Evolutionary conservation across 2,329 filamentous ascomycete genomes (phyloP), one percentile per base, ranked within the genome.

Genomic region (Gnomoniopsis smithogilvyi): DNA sequence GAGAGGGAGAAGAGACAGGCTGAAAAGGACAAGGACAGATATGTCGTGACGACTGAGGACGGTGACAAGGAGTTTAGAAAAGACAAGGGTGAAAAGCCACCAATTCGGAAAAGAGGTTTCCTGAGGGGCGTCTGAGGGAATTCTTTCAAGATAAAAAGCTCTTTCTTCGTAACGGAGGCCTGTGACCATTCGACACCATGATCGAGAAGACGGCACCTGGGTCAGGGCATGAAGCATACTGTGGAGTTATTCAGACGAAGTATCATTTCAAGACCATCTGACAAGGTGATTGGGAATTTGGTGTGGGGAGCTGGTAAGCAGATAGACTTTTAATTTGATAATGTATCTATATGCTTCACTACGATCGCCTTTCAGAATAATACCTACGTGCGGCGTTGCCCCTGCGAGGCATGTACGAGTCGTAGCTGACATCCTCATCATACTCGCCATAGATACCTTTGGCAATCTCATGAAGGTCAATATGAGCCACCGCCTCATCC

Each of bases 381-480:
- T 62, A 62, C 11, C 60, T 53, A 2, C 60, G 48, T 12, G 60
- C 60, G 33, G 60, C 51, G 33, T 36, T 58, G n/a, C 60, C 60
- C 12, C 50, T 55, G 11, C 45, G 54, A 6, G 58, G 56, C 33
- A 58, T 54, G 30, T 62, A 62, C 11, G 47, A 34, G 24, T 56
- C 56, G 14, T 56, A 62, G 30, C 52, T 52, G 33, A 54, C 52
- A 12, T 72, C 69, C 51, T 74, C 69, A 47, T 73, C 69, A 51
- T 70, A 68, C n/a, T 72, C 70, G 14, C 68, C 65, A 36, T 73
- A 68, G 38, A 80, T 74, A 65, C 84, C 81, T 72, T 84, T 84
- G 64, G 83, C 79, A 47, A 84, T 77, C 67, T 83, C 78, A 30
- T 78, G 73, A 48, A 85, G 71, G 67, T 84, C 78, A 61, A 86